phyloP scores from a whole-genome alignment of 2,329 filamentous ascomycete genomes.

The Plenodomus biglobosus region DNA sequence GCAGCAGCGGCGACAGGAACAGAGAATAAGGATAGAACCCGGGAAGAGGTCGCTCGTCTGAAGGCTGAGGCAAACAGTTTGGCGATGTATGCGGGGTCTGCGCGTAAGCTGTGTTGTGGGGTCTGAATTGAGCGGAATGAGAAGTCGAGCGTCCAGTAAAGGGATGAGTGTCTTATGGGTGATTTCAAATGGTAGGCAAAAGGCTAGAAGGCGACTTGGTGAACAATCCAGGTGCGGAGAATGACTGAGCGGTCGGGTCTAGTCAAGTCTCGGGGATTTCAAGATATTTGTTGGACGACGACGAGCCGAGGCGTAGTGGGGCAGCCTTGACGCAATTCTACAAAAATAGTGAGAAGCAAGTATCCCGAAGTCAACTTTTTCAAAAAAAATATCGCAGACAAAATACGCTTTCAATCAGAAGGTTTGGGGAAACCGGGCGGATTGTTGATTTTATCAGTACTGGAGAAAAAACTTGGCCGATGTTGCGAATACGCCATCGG shows the following conservation, averaged over 20 bases:
- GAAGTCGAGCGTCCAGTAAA: constrained; percentile 7
- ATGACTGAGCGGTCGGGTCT: constrained; percentile 19
- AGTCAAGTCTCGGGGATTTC: constrained; percentile 21
- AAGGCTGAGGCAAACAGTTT: constrained; percentile 91
- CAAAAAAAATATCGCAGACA: not conserved
- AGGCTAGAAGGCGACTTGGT: constrained; percentile 16
- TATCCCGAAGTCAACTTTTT: not conserved
- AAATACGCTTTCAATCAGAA: not conserved
- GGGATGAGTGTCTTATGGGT: constrained; percentile 14
- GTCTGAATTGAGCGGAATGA: constrained; percentile 16
- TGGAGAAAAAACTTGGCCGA: constrained; percentile 13
- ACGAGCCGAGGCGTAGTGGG: not conserved
- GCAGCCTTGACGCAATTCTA: not conserved
- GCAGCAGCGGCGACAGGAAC: constrained; percentile 73
- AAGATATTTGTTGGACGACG: constrained; percentile 18
- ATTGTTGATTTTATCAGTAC: not conserved
- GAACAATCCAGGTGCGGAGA: not conserved
- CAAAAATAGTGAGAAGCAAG: not conserved
- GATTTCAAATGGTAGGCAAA: constrained; percentile 11
- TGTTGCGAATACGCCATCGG: constrained; percentile 23
- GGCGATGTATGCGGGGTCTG: constrained; percentile 55
- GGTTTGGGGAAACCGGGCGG: not conserved
- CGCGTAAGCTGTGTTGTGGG: constrained; percentile 19
- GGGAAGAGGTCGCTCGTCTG: constrained; percentile 61
- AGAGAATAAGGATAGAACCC: constrained; percentile 72